Evolutionary conservation across 192 early-diverging fungal species (phyloP).

Genomic region (Coemansia sp.): DNA sequence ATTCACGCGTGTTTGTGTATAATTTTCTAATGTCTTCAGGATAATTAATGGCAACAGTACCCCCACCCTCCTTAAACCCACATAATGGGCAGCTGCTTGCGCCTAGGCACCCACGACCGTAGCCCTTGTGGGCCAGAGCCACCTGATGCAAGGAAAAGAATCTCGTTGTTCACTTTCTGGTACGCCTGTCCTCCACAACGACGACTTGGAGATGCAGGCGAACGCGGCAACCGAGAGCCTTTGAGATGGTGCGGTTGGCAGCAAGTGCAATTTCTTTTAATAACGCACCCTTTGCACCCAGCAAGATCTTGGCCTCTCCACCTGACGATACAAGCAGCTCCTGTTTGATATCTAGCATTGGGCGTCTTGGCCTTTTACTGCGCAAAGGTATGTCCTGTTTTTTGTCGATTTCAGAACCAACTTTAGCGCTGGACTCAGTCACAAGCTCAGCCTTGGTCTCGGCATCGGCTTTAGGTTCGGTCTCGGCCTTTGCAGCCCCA

Average conservation of each 20-base stretch:
- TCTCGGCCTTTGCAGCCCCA: neutral
- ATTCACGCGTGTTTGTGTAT: neutral
- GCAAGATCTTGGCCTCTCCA: constrained; percentile 44
- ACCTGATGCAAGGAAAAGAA: constrained; percentile 5
- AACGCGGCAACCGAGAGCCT: constrained; percentile 31
- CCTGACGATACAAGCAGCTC: constrained; percentile 38
- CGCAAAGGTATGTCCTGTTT: neutral
- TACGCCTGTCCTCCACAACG: constrained; percentile 17
- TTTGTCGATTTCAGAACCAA: neutral
- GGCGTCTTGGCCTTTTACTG: neutral
- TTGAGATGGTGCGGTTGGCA: constrained; percentile 26
- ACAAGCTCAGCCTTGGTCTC: neutral
- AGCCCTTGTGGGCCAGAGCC: neutral
- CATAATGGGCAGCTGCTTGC: neutral
- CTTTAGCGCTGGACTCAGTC: neutral
- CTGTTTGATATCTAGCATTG: constrained; percentile 30
- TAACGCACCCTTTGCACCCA: constrained; percentile 23
- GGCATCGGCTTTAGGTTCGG: neutral
- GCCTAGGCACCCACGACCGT: neutral
- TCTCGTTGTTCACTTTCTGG: constrained; percentile 4
- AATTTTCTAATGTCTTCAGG: neutral
- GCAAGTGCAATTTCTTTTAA: constrained; percentile 25
- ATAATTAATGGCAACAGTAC: neutral
- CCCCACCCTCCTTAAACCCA: neutral
- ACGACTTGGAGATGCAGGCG: constrained; percentile 48